phyloP scores from a whole-genome alignment of 1,284 basidiomycete species.

The Neolentinus lepideus region DNA sequence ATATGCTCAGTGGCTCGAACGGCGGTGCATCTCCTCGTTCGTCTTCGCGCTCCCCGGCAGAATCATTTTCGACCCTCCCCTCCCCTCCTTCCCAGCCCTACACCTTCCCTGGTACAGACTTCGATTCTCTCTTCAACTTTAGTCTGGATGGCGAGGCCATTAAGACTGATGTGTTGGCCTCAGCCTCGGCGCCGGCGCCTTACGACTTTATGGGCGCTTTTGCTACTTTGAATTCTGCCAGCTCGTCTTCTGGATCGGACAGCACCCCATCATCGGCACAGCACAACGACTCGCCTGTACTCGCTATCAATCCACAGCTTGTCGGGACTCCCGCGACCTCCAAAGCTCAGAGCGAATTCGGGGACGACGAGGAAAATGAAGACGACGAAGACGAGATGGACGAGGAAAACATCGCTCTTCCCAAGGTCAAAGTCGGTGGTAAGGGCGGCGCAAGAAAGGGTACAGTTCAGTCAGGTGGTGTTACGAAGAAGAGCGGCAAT shows the following conservation, averaged over 20 bases:
- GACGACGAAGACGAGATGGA: constrained; percentile 20
- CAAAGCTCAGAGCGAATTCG: constrained; percentile 25
- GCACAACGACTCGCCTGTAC: constrained; percentile 16
- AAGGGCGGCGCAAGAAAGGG: constrained; percentile 50
- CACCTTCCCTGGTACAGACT: neutral
- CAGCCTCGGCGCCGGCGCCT: neutral
- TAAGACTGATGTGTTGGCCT: neutral
- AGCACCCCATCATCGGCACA: constrained; percentile 15
- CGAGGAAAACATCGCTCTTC: constrained; percentile 17
- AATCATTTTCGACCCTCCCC: constrained; percentile 1
- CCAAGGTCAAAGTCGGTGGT: constrained; percentile 46
- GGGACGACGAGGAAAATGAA: constrained; percentile 13
- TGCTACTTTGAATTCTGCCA: neutral
- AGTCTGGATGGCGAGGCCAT: neutral
- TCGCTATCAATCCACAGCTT: constrained; percentile 48
- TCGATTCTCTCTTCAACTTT: constrained; percentile 3
- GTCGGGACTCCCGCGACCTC: constrained; percentile 37
- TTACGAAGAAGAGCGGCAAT: constrained; percentile 45
- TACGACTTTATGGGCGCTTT: constrained; percentile 4
- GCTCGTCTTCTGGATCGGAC: neutral
- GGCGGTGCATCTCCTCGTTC: neutral
- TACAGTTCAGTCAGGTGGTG: constrained; percentile 66
- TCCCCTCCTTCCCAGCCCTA: constrained; percentile 1
- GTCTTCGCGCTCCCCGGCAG: neutral
- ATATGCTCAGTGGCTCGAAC: neutral